Evolutionary conservation across 495 filamentous ascomycete species (phyloP).

Genomic region (Lophiotrema nucula): DNA sequence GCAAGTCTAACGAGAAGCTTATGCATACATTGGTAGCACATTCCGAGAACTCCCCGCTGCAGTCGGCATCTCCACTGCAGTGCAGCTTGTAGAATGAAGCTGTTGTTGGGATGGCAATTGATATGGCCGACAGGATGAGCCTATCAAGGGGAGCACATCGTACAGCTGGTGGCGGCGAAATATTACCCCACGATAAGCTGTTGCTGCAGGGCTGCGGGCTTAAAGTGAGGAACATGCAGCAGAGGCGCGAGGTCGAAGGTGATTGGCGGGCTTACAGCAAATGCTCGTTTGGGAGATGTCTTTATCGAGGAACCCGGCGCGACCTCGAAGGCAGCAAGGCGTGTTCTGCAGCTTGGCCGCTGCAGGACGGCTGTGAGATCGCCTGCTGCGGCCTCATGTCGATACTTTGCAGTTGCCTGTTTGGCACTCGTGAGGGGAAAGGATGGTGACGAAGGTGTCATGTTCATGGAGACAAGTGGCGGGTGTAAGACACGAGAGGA

Average conservation of each 20-base stretch:
- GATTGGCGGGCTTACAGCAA: conserved; percentile 4
- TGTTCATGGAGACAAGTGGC: background rate
- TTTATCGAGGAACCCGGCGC: background rate
- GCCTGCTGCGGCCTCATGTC: conserved; percentile 5
- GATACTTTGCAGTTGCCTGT: background rate
- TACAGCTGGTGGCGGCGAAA: no score
- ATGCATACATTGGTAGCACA: background rate
- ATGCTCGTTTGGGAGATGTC: background rate
- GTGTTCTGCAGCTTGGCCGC: background rate
- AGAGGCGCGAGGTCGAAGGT: background rate
- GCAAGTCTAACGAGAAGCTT: background rate
- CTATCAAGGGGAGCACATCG: no score
- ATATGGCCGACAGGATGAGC: no score
- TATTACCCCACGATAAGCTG: conserved; percentile 24
- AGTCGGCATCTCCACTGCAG: no score
- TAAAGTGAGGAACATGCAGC: background rate
- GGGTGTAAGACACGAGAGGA: background rate
- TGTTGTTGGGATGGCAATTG: no score
- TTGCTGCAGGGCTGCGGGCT: conserved; percentile 3
- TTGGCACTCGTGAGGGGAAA: background rate
- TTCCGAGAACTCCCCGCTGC: background rate
- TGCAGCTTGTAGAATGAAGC: no score
- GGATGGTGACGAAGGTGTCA: background rate
- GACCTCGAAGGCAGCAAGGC: background rate
- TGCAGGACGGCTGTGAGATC: background rate